A percentile compares a stretch with the other conserved stretches of the same genome.
Conservation (phyloP, 768 basidiomycete species). For the Boletus tomentosulus region DNA sequence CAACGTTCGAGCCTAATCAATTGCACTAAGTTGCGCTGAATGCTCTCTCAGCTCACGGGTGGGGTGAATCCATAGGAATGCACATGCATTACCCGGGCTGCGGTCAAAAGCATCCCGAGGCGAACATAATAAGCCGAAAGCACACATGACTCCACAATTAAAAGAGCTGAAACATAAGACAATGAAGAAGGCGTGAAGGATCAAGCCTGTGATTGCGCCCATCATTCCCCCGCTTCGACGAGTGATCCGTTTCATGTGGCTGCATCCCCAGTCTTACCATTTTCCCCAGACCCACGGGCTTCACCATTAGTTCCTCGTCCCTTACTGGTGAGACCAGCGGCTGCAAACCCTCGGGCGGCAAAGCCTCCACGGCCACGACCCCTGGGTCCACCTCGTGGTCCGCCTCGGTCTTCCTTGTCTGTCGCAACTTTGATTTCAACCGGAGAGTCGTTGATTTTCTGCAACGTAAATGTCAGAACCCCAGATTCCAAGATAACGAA, state of each 20-base stretch:
- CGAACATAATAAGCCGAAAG: conserved; percentile 16
- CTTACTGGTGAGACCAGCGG: conserved; percentile 56
- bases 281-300: conserved; percentile 26
- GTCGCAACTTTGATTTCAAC: conserved; percentile 72
- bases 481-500: not conserved
- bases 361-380: conserved; percentile 47
- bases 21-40: no score
- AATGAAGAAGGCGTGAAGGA: conserved; percentile 8
- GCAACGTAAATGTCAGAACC: conserved; percentile 8
- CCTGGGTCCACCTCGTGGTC: conserved; percentile 49
- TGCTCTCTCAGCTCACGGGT: not conserved
- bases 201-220: conserved; percentile 15
- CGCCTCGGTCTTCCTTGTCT: conserved; percentile 44
- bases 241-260: conserved; percentile 19
- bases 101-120: conserved; percentile 13
- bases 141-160: conserved; percentile 19
- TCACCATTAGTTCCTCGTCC: conserved; percentile 31
- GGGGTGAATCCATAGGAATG: conserved; percentile 14
- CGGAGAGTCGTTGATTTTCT: conserved; percentile 67
- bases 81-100: conserved; percentile 18
- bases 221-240: conserved; percentile 14
- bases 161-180: conserved; percentile 12
- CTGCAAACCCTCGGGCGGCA: conserved; percentile 62
- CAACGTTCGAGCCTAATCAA: no score
- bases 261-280: conserved; percentile 22